These are phyloP conservation scores for Sarocladium kiliense DNA, from an alignment of 2,329 filamentous ascomycete species.

Conservation along the genomic window DNA sequence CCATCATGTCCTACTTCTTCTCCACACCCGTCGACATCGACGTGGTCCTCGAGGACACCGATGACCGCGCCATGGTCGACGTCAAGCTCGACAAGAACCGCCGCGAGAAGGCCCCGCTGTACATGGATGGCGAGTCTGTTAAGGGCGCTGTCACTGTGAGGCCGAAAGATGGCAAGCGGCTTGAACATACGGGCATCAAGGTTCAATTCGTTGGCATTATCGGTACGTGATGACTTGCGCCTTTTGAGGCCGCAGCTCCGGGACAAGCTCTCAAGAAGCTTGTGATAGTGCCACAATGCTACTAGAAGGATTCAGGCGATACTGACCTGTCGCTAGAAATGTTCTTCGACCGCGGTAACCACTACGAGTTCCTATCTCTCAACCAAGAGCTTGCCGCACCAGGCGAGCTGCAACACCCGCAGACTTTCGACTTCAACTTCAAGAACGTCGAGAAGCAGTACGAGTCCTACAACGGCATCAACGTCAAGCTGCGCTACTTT, in stretches of 20 bases:
- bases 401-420: slow-evolving; percentile 95
- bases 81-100: slow-evolving; percentile 98
- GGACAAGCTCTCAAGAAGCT: not conserved
- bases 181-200: slow-evolving; percentile 98
- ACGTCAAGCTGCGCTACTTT: slow-evolving; percentile 98
- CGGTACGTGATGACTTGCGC: slow-evolving; percentile 47
- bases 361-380: slow-evolving; percentile 97
- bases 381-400: slow-evolving; percentile 96
- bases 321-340: slow-evolving; percentile 61
- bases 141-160: slow-evolving; percentile 92
- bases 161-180: slow-evolving; percentile 94
- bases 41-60: slow-evolving; percentile 91
- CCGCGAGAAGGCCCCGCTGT: slow-evolving; percentile 92
- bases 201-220: slow-evolving; percentile 99
- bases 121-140: slow-evolving; percentile 97
- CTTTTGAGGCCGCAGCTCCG: slow-evolving; percentile 10
- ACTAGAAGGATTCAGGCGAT: not conserved
- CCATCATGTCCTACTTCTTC: slow-evolving; percentile 92
- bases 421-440: slow-evolving; percentile 99
- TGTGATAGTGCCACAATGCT: not conserved
- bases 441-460: slow-evolving; percentile 99
- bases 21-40: slow-evolving; percentile 98
- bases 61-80: slow-evolving; percentile 92
- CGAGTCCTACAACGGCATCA: slow-evolving; percentile 99
- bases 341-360: slow-evolving; percentile 99